Base-by-base conservation (phyloP, 2,329 filamentous ascomycete genomes). In the Colletotrichum incanum region DNA sequence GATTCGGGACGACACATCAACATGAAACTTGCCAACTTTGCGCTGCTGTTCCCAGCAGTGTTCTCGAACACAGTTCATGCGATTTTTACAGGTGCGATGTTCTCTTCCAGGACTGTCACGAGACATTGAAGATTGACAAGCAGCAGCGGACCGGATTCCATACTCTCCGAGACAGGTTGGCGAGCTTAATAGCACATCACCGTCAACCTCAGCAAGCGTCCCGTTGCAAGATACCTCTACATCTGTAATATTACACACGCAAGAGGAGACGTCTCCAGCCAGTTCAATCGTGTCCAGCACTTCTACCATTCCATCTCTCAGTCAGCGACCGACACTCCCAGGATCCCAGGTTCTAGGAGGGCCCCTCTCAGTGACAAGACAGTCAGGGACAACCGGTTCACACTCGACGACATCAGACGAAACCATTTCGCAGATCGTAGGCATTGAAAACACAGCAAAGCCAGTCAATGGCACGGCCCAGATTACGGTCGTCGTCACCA, bases 391-490 rank as follows among this genome's bases (percentile, higher is more conserved):
- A 60, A 54, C 45, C 65, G n/a, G 43, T 43, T 39, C 45, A 34
- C 12, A 23, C 12, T 41, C 18, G 9, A 49, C 43, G 9, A 64
- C 69, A 49, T 60, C 52, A 54, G 65, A 64, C 54, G 65, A 69
- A 59, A 49, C 34, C 65, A 50, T 64, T 68, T 68, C 64, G 58
- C 50, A 56, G 26, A 68, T 63, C 58, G 34, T 41, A 23, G 34
- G 41, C 12, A 47, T 7, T 43, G 37, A 43, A 23, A 47, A 20
- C 56, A 20, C 45, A 31, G n/a, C 28, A 43, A 47, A 11, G 23
- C 23, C 26, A n/a, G 39, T 31, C 68, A 62, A 62, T 50, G 39
- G 41, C 41, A 43, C 64, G n/a, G 31, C 26, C 20, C 41, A 34
- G 14, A n/a, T 26, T 6, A 50, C 18, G 7, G 52, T 14, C 43